phyloP scores from a whole-genome alignment of 352 stramenopile genomes.

The Pythium diclinum region DNA sequence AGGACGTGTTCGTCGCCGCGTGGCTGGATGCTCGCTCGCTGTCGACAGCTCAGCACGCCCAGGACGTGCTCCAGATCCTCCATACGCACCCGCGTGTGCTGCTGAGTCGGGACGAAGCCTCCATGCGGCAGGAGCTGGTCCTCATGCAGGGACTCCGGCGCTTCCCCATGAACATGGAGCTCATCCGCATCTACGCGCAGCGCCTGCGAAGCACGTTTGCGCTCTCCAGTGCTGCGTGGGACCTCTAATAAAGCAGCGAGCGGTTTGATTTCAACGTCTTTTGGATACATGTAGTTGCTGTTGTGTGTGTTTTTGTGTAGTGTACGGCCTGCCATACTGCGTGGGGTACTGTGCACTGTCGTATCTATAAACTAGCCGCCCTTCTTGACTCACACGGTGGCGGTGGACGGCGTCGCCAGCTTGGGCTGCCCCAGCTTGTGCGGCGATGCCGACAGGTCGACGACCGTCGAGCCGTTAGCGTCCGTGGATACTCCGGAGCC shows the following conservation, averaged over 20 bases:
- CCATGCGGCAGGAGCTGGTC: slow-evolving; percentile 53
- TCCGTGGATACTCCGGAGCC: not conserved
- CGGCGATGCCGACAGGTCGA: slow-evolving; percentile 31
- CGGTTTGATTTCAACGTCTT: not conserved
- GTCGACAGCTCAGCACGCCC: slow-evolving; percentile 25
- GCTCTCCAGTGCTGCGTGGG: not conserved
- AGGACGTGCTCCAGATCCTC: slow-evolving; percentile 39
- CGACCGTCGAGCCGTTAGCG: slow-evolving; percentile 2
- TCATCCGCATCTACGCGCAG: slow-evolving; percentile 53
- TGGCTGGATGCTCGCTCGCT: slow-evolving; percentile 39
- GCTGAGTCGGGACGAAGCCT: slow-evolving; percentile 34
- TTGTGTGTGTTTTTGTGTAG: slow-evolving; percentile 2
- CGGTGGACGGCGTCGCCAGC: slow-evolving; percentile 50
- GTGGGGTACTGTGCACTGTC: slow-evolving; percentile 3
- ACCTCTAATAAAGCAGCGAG: not conserved
- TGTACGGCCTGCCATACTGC: slow-evolving; percentile 4
- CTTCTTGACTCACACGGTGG: slow-evolving; percentile 38
- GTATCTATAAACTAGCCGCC: slow-evolving; percentile 6
- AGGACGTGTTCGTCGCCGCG: slow-evolving; percentile 40
- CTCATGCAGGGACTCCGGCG: slow-evolving; percentile 56
- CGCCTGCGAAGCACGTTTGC: slow-evolving; percentile 28
- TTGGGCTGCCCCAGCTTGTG: slow-evolving; percentile 48
- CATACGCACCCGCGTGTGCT: slow-evolving; percentile 24
- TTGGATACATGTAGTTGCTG: slow-evolving; percentile 3
- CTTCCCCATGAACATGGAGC: slow-evolving; percentile 41